These are phyloP conservation scores for Vickermania ingenoplastis DNA, from an alignment of 208 protist genomes.

Conservation along the genomic window DNA sequence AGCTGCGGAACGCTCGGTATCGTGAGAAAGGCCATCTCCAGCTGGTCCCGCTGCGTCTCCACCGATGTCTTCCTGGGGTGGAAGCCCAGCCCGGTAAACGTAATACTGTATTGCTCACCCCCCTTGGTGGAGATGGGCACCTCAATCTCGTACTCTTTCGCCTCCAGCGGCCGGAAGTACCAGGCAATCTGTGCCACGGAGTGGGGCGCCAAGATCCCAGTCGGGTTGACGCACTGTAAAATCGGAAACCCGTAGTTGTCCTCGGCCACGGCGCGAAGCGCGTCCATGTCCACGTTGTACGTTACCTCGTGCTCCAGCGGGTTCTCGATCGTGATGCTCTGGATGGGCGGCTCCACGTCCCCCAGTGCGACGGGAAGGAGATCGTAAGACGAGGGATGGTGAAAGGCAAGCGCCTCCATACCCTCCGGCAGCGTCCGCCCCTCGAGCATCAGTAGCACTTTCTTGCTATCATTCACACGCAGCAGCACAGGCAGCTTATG, in stretches of 20 bases:
- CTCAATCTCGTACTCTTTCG: constrained; percentile 50
- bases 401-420: constrained; percentile 49
- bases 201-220: constrained; percentile 49
- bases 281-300: constrained; percentile 56
- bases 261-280: constrained; percentile 33
- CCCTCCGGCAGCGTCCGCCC: constrained; percentile 65
- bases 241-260: constrained; percentile 79
- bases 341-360: constrained; percentile 78
- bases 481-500: constrained; percentile 81
- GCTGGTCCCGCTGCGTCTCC: constrained; percentile 16
- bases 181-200: constrained; percentile 44
- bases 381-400: constrained; percentile 42
- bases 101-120: constrained; percentile 64
- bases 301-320: constrained; percentile 32
- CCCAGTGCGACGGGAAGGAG: constrained; percentile 84
- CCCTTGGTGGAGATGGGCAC: constrained; percentile 36
- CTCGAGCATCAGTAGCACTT: constrained; percentile 69
- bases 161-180: constrained; percentile 88
- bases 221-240: constrained; percentile 81
- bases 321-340: constrained; percentile 69
- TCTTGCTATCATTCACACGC: constrained; percentile 55
- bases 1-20: constrained; percentile 23
- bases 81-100: constrained; percentile 68
- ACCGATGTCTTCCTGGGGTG: constrained; percentile 41
- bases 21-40: constrained; percentile 38